These are phyloP conservation scores for Bruguiera parviflora DNA, from an alignment of 345 rosid genomes.

Conservation along the genomic window DNA sequence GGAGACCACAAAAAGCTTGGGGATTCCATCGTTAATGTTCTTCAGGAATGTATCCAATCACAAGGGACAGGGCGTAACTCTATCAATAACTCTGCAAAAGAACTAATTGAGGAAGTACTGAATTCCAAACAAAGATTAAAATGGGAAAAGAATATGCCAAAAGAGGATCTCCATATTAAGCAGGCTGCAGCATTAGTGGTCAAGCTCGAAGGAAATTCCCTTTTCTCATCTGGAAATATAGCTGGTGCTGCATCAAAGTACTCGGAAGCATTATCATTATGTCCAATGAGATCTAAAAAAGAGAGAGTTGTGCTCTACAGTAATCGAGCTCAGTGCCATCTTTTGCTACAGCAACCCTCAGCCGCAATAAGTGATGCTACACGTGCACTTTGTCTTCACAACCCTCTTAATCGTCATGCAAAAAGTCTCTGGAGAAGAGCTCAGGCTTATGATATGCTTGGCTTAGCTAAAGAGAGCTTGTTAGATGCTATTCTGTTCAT, in stretches of 20 bases:
- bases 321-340: conserved; percentile 96
- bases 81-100: conserved; percentile 52
- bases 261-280: conserved; percentile 83
- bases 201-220: conserved; percentile 99
- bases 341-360: conserved; percentile 89
- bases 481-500: conserved; percentile 96
- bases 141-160: conserved; percentile 91
- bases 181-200: conserved; percentile 94
- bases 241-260: conserved; percentile 86
- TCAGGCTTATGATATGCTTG: conserved; percentile 95
- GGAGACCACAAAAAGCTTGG: conserved; percentile 98
- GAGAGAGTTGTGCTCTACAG: conserved; percentile 95
- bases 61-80: conserved; percentile 48
- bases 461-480: conserved; percentile 91
- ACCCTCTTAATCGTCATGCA: conserved; percentile 87
- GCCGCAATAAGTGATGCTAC: conserved; percentile 97
- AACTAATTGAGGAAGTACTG: conserved; percentile 68
- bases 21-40: conserved; percentile 69
- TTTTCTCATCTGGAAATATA: conserved; percentile 94
- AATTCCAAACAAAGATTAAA: conserved; percentile 74
- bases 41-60: conserved; percentile 71
- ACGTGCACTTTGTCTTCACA: conserved; percentile 80
- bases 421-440: conserved; percentile 99
- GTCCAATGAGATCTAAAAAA: conserved; percentile 97
- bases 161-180: conserved; percentile 96